phyloP scores from a whole-genome alignment of 768 basidiomycete species.

The Boletus subparvulus region DNA sequence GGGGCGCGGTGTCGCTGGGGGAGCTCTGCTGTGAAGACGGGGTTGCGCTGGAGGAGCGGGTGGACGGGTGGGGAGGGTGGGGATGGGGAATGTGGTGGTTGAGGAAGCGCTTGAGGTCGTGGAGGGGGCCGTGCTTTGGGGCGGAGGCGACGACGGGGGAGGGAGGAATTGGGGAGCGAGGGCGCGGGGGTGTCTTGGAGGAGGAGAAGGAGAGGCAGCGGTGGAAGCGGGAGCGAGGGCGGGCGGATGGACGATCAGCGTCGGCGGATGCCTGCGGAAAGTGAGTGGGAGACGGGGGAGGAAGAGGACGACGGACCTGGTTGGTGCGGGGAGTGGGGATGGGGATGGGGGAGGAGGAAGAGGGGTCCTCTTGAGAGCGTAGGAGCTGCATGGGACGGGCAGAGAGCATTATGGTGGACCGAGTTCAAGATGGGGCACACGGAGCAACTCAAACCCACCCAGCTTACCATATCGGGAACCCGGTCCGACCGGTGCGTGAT shows the following conservation, averaged over 20 bases:
- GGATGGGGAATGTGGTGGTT: conserved; percentile 82
- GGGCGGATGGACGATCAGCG: background rate
- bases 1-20: conserved; percentile 23
- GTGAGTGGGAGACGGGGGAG: too few species aligned
- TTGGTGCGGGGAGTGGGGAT: background rate
- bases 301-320: too few species aligned
- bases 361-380: background rate
- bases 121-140: conserved; percentile 65
- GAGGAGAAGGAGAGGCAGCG: conserved; percentile 27
- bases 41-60: conserved; percentile 20
- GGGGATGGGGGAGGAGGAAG: background rate
- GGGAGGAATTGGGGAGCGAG: conserved; percentile 1
- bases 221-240: conserved; percentile 27
- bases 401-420: conserved; percentile 31
- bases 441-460: background rate
- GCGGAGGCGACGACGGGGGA: conserved; percentile 12
- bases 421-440: background rate
- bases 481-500: conserved; percentile 20
- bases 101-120: conserved; percentile 93
- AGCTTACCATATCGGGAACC: conserved; percentile 15
- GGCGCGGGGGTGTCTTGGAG: background rate
- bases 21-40: conserved; percentile 30
- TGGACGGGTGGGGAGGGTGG: conserved; percentile 25
- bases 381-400: conserved; percentile 35
- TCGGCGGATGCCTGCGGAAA: too few species aligned